These are phyloP conservation scores for Mortierella sp. DNA, from an alignment of 371 early-diverging fungal genomes.

Conservation along the genomic window DNA sequence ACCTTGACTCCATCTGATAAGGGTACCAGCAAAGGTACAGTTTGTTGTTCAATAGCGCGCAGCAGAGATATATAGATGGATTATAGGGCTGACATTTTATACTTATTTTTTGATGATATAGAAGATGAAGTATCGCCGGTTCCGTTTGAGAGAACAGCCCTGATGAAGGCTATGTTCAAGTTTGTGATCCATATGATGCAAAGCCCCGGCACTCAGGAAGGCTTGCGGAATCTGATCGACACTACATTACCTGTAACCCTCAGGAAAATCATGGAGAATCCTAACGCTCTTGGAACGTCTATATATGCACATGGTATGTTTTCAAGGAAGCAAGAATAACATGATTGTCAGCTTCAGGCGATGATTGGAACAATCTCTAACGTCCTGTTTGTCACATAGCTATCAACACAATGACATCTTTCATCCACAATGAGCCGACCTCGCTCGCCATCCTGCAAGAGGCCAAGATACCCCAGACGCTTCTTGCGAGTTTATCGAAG, in stretches of 20 bases:
- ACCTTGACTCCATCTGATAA: constrained; percentile 20
- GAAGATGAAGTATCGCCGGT: constrained; percentile 51
- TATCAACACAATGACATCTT: constrained; percentile 92
- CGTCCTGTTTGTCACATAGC: constrained; percentile 61
- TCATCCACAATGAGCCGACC: constrained; percentile 98
- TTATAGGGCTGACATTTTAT: neutral
- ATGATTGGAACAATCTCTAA: neutral
- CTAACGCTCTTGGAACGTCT: constrained; percentile 80
- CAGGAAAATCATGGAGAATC: constrained; percentile 76
- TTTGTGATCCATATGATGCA: constrained; percentile 95
- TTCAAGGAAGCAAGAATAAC: too few relatives aligned
- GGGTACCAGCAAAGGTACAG: constrained; percentile 40
- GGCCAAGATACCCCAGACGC: constrained; percentile 84
- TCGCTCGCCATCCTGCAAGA: constrained; percentile 93
- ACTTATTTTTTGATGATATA: neutral
- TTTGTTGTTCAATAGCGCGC: neutral
- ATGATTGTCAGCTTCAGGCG: neutral
- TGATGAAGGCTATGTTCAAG: constrained; percentile 91
- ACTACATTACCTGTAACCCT: constrained; percentile 86
- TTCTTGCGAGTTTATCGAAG: constrained; percentile 75
- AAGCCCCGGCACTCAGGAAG: constrained; percentile 88
- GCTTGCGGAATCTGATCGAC: constrained; percentile 94
- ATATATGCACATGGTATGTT: constrained; percentile 75
- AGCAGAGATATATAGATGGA: neutral
- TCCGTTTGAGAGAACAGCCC: constrained; percentile 69